Evolutionary conservation across 2,329 filamentous ascomycete species (phyloP), one percentile per base, ranked within the genome.

Genomic region (Xylaria arbuscula): DNA sequence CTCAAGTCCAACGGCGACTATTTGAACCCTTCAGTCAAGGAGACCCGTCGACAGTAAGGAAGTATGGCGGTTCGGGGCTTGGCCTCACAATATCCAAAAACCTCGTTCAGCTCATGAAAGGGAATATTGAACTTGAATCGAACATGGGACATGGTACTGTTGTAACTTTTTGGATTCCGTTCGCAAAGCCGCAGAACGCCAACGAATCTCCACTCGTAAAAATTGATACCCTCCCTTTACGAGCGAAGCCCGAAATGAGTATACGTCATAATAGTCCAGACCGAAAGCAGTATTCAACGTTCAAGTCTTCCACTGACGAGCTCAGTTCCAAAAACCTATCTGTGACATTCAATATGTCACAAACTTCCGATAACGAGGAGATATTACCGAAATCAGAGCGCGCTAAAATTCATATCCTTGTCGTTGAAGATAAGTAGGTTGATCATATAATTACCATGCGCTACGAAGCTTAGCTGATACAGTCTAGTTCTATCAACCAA

Each of bases 391-490:
- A 38, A 32, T 22, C 53, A 11, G 17, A 55, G 17, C 53, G 53
- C 9, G 22, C 53, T 10, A 22, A 38, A 2, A 38, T 55, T n/a
- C 32, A 22, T 55, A 13, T 55, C 13, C 32, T 55, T 10, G 32
- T 55, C n/a, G 53, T 55, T 22, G 53, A 55, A 34, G 53, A 55
- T 22, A 55, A 55, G 53, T 55, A 38, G 22, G 53, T 40, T 7
- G 7, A 51, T n/a, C n/a, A n/a, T 15, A 55, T 38, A 13, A 19
- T 22, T 13, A 55, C 3, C n/a, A 22, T 22, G 1, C 3, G n/a
- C 3, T 9, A 55, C 15, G 32, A 8, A 15, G 3, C 1, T 19
- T 15, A 13, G 13, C 53, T 55, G 10, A 55, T 4, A 55, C 32
- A 3, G 32, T 22, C 13, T 24, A 55, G 53, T 38, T 17, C 32